phyloP scores from a whole-genome alignment of 139 green algal species.

The Chloropicon primus region DNA sequence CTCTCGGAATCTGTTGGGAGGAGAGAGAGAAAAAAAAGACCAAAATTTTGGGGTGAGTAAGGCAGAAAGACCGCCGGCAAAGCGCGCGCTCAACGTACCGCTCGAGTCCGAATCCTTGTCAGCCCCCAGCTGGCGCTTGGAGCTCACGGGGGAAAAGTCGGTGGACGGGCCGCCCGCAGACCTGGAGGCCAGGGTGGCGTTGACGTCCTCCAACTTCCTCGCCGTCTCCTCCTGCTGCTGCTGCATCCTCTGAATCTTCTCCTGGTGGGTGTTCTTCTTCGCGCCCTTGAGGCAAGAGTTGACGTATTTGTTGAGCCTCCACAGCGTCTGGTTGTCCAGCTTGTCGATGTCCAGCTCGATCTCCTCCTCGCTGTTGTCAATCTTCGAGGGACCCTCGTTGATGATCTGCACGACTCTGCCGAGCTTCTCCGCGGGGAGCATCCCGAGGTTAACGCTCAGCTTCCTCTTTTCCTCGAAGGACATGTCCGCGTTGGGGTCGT shows the following conservation, averaged over 20 bases:
- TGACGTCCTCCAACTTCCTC: neutral
- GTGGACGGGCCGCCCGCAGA: neutral
- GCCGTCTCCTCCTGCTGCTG: neutral
- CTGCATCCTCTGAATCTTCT: neutral
- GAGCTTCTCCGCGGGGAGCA: slow-evolving; percentile 43
- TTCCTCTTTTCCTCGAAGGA: slow-evolving; percentile 57
- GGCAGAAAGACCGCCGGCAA: neutral
- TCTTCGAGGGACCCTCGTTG: slow-evolving; percentile 25
- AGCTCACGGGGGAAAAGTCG: neutral
- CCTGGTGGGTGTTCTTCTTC: neutral
- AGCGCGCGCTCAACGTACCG: neutral
- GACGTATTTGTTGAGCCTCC: slow-evolving; percentile 41
- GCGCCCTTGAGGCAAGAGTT: slow-evolving; percentile 4
- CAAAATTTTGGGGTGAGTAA: neutral
- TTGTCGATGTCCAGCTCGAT: slow-evolving; percentile 54
- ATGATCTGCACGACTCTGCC: slow-evolving; percentile 40
- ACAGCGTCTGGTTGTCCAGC: slow-evolving; percentile 38
- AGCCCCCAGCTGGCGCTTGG: neutral
- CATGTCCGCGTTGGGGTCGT: slow-evolving; percentile 34
- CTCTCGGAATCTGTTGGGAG: neutral
- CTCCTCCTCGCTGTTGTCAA: slow-evolving; percentile 30
- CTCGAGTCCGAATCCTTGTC: neutral
- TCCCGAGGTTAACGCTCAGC: slow-evolving; percentile 39
- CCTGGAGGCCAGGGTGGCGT: neutral
- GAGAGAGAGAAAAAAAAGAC: neutral